Conservation (phyloP, 1,284 basidiomycete genomes). For the Ceratobasidium papillatum region DNA sequence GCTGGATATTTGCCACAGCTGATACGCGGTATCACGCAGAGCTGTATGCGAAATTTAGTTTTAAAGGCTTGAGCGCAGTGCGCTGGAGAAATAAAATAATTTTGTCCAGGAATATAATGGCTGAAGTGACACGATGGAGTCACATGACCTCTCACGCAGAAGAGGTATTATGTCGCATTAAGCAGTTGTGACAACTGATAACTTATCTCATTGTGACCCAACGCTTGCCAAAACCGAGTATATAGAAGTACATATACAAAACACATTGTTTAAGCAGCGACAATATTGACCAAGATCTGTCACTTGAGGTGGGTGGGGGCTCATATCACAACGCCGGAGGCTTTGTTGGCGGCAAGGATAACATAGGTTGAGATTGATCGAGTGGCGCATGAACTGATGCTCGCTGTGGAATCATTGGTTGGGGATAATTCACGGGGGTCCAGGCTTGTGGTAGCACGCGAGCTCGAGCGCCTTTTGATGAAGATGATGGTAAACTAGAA, state of each 20-base stretch:
- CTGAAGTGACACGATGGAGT: too few relatives aligned
- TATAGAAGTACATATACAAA: too few relatives aligned
- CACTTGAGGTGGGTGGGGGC: too few relatives aligned
- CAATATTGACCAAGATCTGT: neutral
- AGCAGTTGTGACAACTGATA: neutral
- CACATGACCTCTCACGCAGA: neutral
- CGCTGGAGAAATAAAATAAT: too few relatives aligned
- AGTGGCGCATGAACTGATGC: neutral
- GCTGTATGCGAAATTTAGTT: too few relatives aligned
- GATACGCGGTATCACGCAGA: too few relatives aligned
- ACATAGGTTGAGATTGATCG: neutral
- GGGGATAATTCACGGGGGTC: neutral
- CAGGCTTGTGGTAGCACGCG: neutral
- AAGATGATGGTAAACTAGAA: neutral
- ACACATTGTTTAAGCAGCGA: too few relatives aligned
- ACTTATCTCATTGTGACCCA: neutral
- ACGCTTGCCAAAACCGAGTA: neutral
- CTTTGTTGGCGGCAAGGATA: too few relatives aligned
- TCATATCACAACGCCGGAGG: too few relatives aligned
- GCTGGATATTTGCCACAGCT: too few relatives aligned
- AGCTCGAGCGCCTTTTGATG: neutral
- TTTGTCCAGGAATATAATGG: too few relatives aligned
- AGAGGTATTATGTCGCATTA: neutral
- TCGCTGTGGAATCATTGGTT: neutral
- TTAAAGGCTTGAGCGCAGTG: too few relatives aligned